Evolutionary conservation across 257 asterid species (phyloP).

Genomic region (Petunia secreta): DNA sequence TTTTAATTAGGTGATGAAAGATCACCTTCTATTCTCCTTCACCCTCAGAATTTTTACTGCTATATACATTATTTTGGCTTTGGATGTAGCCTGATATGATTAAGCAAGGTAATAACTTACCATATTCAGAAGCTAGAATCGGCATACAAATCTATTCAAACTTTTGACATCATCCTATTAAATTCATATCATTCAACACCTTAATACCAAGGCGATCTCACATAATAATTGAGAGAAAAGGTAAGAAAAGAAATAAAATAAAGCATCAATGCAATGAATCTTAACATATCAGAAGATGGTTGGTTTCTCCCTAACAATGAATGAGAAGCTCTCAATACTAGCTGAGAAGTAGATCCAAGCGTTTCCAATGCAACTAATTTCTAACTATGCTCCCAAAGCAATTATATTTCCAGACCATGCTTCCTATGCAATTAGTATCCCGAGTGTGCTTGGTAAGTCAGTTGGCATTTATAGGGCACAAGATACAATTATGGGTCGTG

Average conservation of each 20-base stretch:
- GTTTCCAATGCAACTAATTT: neutral
- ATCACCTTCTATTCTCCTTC: neutral
- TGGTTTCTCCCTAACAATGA: neutral
- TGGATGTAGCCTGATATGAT: neutral
- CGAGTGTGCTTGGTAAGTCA: neutral
- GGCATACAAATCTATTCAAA: neutral
- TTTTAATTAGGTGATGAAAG: neutral
- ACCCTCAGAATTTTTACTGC: neutral
- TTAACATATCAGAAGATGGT: neutral
- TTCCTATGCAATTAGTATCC: neutral
- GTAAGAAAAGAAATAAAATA: neutral
- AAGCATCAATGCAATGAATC: neutral
- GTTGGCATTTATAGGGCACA: neutral
- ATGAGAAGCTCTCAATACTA: neutral
- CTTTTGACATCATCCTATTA: neutral
- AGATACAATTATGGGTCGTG: constrained; percentile 5
- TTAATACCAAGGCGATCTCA: neutral
- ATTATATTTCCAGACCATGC: neutral
- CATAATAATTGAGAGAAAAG: neutral
- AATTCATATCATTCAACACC: neutral
- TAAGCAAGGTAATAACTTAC: no score
- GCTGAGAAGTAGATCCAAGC: neutral
- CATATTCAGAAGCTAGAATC: neutral
- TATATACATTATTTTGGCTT: neutral
- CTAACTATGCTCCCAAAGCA: neutral